These are phyloP conservation scores for Saccharomycopsis javanensis DNA, from an alignment of 805 yeast species.

Conservation along the genomic window DNA sequence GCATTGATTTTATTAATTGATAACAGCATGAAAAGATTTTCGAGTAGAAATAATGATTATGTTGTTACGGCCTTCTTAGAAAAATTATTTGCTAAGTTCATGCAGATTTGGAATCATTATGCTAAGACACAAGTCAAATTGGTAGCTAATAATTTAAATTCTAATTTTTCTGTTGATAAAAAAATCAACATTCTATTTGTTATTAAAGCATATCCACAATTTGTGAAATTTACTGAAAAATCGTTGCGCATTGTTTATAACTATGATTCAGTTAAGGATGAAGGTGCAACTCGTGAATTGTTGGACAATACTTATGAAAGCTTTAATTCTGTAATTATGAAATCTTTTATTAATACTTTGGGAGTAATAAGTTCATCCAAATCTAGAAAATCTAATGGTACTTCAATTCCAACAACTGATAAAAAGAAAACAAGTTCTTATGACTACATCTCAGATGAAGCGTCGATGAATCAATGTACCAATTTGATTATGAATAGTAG, in stretches of 20 bases:
- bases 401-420: slow-evolving; percentile 10
- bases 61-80: slow-evolving; percentile 7
- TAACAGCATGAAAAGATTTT: slow-evolving; percentile 1
- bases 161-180: slow-evolving; percentile 11
- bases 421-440: slow-evolving; percentile 17
- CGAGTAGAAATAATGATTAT: slow-evolving; percentile 11
- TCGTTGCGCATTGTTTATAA: slow-evolving; percentile 4
- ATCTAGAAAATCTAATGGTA: not conserved
- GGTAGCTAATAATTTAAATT: slow-evolving; percentile 11
- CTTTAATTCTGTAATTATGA: slow-evolving; percentile 23
- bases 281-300: slow-evolving; percentile 8
- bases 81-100: slow-evolving; percentile 13
- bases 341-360: slow-evolving; percentile 26
- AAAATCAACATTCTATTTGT: slow-evolving; percentile 12
- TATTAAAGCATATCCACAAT: slow-evolving; percentile 16
- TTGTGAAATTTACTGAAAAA: slow-evolving; percentile 14
- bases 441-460: slow-evolving; percentile 8
- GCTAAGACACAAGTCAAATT: slow-evolving; percentile 10
- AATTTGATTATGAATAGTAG: slow-evolving; percentile 45
- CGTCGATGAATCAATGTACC: slow-evolving; percentile 30
- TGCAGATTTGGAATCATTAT: slow-evolving; percentile 11
- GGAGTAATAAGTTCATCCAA: not conserved
- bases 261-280: slow-evolving; percentile 2
- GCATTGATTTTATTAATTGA: slow-evolving; percentile 13
- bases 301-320: slow-evolving; percentile 20